Conservation (phyloP, 192 early-diverging fungal species). For the Coemansia sp. region DNA sequence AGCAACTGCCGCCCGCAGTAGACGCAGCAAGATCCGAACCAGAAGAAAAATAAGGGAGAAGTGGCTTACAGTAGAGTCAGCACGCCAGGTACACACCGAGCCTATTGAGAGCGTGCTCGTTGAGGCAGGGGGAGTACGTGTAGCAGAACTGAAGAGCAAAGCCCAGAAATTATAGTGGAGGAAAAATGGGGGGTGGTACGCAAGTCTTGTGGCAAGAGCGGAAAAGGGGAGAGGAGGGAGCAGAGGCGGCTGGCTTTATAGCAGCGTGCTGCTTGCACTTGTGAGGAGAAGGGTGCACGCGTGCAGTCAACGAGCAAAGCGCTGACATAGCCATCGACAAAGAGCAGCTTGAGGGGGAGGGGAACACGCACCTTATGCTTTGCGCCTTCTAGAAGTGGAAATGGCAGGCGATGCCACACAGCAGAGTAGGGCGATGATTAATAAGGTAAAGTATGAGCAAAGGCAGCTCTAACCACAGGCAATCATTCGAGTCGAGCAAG, state of each 20-base stretch:
- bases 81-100: background rate
- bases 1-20: constrained; percentile 3
- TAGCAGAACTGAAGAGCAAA: background rate
- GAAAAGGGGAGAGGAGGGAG: background rate
- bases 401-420: background rate
- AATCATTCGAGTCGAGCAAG: constrained; percentile 6
- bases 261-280: background rate
- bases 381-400: too few relatives aligned
- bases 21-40: constrained; percentile 1
- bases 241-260: constrained; percentile 6
- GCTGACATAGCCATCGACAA: background rate
- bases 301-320: constrained; percentile 4
- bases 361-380: background rate
- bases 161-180: constrained; percentile 1
- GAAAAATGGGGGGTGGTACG: background rate
- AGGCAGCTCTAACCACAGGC: constrained; percentile 12
- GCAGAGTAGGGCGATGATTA: background rate
- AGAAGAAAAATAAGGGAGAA: constrained; percentile 3
- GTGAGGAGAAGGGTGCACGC: background rate
- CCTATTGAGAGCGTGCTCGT: background rate
- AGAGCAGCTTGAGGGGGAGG: background rate
- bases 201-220: constrained; percentile 1
- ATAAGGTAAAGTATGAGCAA: constrained; percentile 2
- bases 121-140: background rate
- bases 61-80: constrained; percentile 9